These are phyloP conservation scores for Acanthochlamys bracteata DNA, from an alignment of 106 monocot species.

Conservation along the genomic window DNA sequence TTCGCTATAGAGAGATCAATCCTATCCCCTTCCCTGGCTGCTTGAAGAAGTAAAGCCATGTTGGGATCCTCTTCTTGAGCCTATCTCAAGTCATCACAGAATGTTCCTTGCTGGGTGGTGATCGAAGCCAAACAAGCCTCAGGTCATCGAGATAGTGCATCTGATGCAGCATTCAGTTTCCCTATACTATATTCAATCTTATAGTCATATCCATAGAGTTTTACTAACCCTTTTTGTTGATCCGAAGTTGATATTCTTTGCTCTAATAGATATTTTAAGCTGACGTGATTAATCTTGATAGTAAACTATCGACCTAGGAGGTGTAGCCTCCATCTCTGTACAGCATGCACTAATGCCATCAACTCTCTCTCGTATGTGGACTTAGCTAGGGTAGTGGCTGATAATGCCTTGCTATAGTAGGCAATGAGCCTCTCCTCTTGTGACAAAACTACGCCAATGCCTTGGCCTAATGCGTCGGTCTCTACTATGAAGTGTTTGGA, in stretches of 20 bases:
- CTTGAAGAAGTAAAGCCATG: no score
- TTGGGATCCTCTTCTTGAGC: no score
- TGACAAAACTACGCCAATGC: neutral
- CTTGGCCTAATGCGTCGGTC: neutral
- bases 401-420: neutral
- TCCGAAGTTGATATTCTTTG: neutral
- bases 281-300: neutral
- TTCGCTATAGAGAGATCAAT: no score
- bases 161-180: neutral
- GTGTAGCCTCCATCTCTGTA: neutral
- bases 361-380: neutral
- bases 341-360: neutral
- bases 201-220: neutral
- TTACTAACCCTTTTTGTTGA: neutral
- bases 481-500: neutral
- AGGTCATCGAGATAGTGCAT: neutral
- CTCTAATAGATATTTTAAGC: slow-evolving; percentile 1
- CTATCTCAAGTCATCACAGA: no score
- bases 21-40: no score
- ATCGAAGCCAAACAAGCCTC: no score
- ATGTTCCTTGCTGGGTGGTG: no score
- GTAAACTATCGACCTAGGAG: neutral
- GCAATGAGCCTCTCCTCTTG: neutral
- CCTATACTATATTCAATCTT: neutral
- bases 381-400: neutral